These are phyloP conservation scores for Fusarium anthophilum DNA, from an alignment of 2,329 filamentous ascomycete species.

Conservation along the genomic window DNA sequence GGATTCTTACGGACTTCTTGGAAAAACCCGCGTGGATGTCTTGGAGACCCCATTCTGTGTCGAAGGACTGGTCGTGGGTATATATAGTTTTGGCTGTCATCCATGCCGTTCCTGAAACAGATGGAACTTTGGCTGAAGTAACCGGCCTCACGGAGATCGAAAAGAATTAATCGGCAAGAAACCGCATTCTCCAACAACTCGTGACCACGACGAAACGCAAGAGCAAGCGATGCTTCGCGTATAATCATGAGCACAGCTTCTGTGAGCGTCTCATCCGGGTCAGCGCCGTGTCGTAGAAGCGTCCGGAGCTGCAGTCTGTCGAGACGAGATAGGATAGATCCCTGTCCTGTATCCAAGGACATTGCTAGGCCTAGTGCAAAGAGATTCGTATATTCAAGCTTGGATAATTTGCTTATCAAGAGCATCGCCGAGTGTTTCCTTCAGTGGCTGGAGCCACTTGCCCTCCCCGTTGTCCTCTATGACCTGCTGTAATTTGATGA, in stretches of 20 bases:
- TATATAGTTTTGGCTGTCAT: background rate
- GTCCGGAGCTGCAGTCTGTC: background rate
- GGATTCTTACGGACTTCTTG: no score
- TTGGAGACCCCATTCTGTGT: background rate
- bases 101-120: background rate
- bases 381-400: background rate
- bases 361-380: background rate
- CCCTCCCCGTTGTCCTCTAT: no score
- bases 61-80: background rate
- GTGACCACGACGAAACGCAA: background rate
- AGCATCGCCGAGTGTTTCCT: no score
- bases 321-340: background rate
- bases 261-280: background rate
- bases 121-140: background rate
- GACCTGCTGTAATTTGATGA: no score
- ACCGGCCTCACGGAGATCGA: no score
- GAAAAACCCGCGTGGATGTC: no score
- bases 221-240: fast-evolving
- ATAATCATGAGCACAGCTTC: background rate
- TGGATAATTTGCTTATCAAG: no score
- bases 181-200: fast-evolving
- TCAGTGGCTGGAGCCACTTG: no score
- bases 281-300: background rate
- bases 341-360: background rate
- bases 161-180: fast-evolving